Base-by-base conservation (phyloP, 805 yeast species). In the Priceomyces melissophilus region DNA sequence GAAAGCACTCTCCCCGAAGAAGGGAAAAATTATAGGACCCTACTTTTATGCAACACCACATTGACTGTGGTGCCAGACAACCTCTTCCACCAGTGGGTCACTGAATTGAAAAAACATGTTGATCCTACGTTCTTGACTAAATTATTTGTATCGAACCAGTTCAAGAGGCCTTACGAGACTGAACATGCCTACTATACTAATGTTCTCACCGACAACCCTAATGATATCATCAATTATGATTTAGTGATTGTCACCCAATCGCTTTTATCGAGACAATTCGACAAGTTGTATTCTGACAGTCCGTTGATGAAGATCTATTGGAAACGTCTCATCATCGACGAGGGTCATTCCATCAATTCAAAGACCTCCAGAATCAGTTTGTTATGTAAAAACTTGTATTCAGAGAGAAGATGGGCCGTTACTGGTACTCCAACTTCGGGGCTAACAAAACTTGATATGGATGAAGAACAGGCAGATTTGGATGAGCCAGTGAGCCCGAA, bases 381-480 rank as follows among this genome's bases (percentile, higher is more conserved):
- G 7, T 53, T 78, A 27, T 79, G 85, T 13, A 67, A 65, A 27
- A 60, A 64, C 15, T 52, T 84, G 35, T 56, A 60, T 36, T 75
- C 76, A 7, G 90, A 83, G 51, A 67, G 87, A 38, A 70, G 76
- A 44, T 83, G 90, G 90, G 80, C 82, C 0, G 86, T 83, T 1
- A 79, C 85, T 0, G 89, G 90, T 25, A 83, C 90, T 0, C 89
- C 89, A 3, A 82, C 88, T 0, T 73, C 84, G 0, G 90, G 90
- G 0, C 61, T 83, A 39, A 81, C 88, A 0, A 72, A 71, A 33
- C 53, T 80, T 6, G 76, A 78, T 46, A 73, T 81, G 67, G 67
- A 67, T 38, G 70, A 69, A 38, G 54, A 53, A 16, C 52, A 54
- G 11, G 13, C 31, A 1, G 32, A 34, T 42, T 45, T 11, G 42